Percentiles rank a stretch among this genome's conserved stretches.
These are phyloP conservation scores for Suillus variegatus DNA, from an alignment of 768 basidiomycete species.

Conservation along the genomic window DNA sequence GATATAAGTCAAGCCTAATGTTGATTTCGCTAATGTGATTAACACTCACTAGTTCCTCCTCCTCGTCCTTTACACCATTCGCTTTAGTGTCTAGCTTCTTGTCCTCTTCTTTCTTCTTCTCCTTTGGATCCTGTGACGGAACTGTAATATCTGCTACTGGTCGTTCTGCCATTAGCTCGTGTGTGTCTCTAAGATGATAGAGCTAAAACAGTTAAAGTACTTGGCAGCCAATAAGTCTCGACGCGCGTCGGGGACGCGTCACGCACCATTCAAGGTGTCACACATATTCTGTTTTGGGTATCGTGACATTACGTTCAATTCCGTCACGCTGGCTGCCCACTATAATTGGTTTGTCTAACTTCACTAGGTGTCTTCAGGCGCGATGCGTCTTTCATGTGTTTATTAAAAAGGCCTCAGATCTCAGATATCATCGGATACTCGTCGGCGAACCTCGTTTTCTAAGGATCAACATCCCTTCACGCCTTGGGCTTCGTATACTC, in stretches of 20 bases:
- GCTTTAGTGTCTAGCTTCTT: conserved; percentile 49
- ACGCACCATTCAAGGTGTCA: not conserved
- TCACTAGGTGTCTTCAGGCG: too few species aligned
- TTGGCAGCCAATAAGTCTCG: conserved; percentile 23
- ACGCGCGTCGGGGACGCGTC: conserved; percentile 8
- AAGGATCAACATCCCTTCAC: conserved; percentile 36
- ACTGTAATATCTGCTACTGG: conserved; percentile 64
- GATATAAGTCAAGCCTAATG: conserved; percentile 9
- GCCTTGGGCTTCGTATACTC: conserved; percentile 35
- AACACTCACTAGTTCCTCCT: conserved; percentile 70
- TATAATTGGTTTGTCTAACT: too few species aligned
- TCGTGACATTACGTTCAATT: too few species aligned
- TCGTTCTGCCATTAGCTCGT: conserved; percentile 57
- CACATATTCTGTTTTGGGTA: not conserved
- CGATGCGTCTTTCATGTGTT: too few species aligned
- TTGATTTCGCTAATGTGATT: conserved; percentile 14
- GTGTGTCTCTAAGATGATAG: conserved; percentile 16
- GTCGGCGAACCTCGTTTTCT: conserved; percentile 31
- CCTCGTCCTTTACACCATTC: conserved; percentile 58
- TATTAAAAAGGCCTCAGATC: too few species aligned
- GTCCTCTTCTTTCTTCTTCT: conserved; percentile 54
- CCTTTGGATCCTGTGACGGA: conserved; percentile 72
- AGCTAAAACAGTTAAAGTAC: conserved; percentile 27
- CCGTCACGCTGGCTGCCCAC: too few species aligned
- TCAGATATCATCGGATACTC: conserved; percentile 48